These are phyloP conservation scores for Metschnikowia proteae DNA, from an alignment of 805 yeast genomes.

Conservation along the genomic window DNA sequence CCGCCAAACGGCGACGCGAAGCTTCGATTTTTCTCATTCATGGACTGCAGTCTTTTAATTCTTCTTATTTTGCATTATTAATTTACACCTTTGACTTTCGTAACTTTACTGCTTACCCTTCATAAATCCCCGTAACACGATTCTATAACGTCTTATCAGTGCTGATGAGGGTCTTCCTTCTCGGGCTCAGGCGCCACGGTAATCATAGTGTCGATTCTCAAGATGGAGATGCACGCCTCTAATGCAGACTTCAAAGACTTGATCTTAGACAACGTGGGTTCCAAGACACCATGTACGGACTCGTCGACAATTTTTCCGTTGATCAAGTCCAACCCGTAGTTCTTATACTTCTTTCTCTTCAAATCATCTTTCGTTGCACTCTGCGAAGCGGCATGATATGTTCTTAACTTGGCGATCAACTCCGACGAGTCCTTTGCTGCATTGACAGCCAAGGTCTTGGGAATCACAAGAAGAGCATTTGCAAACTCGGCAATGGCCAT, in stretches of 20 bases:
- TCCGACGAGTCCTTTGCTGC: constrained; percentile 98
- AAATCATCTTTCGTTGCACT: constrained; percentile 75
- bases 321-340: constrained; percentile 89
- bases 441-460: constrained; percentile 93
- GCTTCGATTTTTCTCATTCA: background rate
- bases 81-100: background rate
- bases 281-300: constrained; percentile 80
- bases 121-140: background rate
- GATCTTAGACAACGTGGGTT: constrained; percentile 90
- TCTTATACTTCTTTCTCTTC: constrained; percentile 80
- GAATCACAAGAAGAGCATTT: constrained; percentile 79
- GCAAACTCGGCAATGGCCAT: constrained; percentile 98
- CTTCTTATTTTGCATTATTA: constrained; percentile 3
- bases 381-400: constrained; percentile 95
- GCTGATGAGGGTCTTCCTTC: constrained; percentile 88
- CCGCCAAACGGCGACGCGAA: background rate
- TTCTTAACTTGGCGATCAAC: constrained; percentile 88
- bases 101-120: background rate
- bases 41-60: background rate
- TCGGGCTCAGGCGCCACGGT: constrained; percentile 94
- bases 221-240: constrained; percentile 96
- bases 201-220: constrained; percentile 97
- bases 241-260: constrained; percentile 92
- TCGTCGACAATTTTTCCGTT: constrained; percentile 91
- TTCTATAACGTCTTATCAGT: constrained; percentile 31